phyloP scores from a whole-genome alignment of 257 asterid species.

The Nicotiana knightiana region DNA sequence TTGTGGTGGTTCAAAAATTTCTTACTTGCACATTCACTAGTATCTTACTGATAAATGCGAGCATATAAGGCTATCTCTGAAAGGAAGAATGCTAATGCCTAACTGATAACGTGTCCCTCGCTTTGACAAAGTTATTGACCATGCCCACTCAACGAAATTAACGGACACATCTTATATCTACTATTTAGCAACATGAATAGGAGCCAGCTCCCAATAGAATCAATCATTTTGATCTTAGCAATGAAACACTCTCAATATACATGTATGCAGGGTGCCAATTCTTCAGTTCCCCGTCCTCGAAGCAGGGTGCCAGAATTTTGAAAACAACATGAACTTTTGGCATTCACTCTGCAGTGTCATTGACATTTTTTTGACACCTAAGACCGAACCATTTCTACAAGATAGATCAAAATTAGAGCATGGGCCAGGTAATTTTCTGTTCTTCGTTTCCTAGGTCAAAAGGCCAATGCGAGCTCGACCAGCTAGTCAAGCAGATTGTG shows the following conservation, averaged over 20 bases:
- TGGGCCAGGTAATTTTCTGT: neutral
- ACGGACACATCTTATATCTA: neutral
- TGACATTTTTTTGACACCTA: neutral
- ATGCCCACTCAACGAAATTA: neutral
- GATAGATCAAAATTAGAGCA: constrained; percentile 4
- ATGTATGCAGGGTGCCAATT: neutral
- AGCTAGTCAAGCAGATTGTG: constrained; percentile 6
- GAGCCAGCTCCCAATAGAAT: neutral
- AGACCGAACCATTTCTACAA: neutral
- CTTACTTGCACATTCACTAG: too few relatives aligned
- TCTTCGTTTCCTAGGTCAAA: neutral
- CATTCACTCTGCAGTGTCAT: neutral
- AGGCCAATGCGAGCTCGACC: neutral
- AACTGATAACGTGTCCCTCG: neutral
- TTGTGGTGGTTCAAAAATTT: neutral
- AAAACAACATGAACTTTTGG: neutral
- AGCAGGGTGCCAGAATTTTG: neutral
- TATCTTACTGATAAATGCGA: neutral
- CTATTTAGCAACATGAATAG: neutral
- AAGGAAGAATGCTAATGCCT: neutral
- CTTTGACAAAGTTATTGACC: neutral
- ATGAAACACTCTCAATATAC: neutral
- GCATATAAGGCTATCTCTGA: neutral
- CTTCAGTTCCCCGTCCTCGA: neutral
- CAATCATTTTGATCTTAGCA: neutral